Conservation (phyloP, 768 basidiomycete genomes). For the Panellus pusillus region DNA sequence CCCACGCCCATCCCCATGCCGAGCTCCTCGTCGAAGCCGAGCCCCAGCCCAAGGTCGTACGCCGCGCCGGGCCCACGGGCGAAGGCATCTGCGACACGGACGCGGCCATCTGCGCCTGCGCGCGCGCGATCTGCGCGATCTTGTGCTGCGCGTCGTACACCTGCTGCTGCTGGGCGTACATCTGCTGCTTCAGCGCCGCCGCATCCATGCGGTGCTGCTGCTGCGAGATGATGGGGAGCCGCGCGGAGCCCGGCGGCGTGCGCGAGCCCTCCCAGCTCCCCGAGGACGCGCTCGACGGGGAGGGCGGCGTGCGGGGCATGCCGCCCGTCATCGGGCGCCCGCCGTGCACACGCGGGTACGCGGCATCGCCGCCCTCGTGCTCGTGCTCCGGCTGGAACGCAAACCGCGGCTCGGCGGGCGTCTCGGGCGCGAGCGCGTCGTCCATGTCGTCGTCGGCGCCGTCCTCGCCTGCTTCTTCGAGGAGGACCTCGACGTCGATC, state of each 20-base stretch:
- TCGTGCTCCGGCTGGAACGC: background rate
- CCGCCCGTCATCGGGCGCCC: no score
- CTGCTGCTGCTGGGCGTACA: no score
- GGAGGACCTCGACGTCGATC: slow-evolving; percentile 4
- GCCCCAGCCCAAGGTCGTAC: slow-evolving; percentile 1
- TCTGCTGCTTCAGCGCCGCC: background rate
- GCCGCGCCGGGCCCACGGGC: background rate
- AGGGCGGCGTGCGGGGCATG: no score
- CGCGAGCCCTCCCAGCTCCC: background rate
- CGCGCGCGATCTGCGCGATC: background rate
- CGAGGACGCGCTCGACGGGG: background rate
- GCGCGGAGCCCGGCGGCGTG: background rate
- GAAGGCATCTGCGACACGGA: background rate
- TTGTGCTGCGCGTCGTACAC: background rate
- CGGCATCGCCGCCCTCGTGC: background rate
- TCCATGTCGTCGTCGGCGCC: background rate
- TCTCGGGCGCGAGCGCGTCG: background rate
- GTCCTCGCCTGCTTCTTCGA: background rate
- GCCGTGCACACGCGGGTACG: no score
- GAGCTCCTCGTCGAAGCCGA: background rate
- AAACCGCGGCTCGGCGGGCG: no score
- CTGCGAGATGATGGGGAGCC: background rate
- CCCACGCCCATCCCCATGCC: background rate
- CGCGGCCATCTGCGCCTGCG: no score
- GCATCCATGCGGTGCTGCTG: background rate